A percentile compares a stretch with the other conserved stretches of the same genome.
phyloP scores from a whole-genome alignment of 768 basidiomycete species.

The Naganishia friedmannii region DNA sequence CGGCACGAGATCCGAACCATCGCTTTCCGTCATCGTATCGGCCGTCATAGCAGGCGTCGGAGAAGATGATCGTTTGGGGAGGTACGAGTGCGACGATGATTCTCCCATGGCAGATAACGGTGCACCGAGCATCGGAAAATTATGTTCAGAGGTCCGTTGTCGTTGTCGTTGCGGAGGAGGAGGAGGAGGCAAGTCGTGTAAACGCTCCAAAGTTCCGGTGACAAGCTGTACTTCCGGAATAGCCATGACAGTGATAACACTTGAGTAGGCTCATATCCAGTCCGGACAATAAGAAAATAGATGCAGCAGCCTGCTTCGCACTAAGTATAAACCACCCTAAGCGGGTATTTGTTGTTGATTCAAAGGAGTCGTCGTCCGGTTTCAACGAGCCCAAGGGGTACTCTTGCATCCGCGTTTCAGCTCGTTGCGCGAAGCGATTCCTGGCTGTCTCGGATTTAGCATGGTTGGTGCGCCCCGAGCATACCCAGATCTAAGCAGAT shows the following conservation, averaged over 20 bases:
- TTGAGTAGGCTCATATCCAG: background rate
- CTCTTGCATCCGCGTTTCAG: conserved; percentile 1
- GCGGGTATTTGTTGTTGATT: background rate
- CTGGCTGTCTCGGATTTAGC: background rate
- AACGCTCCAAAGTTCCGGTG: background rate
- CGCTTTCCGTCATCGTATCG: background rate
- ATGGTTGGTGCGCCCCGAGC: background rate
- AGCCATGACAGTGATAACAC: background rate
- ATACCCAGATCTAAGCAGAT: too few relatives aligned
- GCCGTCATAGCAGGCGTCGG: conserved; percentile 1
- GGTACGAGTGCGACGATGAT: background rate
- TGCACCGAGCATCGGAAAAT: background rate
- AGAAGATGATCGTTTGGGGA: background rate
- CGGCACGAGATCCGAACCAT: background rate
- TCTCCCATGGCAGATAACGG: background rate
- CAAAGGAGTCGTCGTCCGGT: background rate
- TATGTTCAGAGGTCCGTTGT: background rate
- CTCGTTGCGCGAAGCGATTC: background rate
- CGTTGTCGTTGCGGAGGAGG: too few relatives aligned
- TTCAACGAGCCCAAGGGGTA: background rate
- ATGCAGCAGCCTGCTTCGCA: too few relatives aligned
- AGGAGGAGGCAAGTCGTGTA: background rate
- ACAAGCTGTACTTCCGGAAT: conserved; percentile 1
- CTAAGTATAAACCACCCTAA: too few relatives aligned
- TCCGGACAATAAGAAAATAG: background rate